These are phyloP conservation scores for Plasmodium chabaudi DNA, from an alignment of 169 alveolate genomes.

Conservation along the genomic window DNA sequence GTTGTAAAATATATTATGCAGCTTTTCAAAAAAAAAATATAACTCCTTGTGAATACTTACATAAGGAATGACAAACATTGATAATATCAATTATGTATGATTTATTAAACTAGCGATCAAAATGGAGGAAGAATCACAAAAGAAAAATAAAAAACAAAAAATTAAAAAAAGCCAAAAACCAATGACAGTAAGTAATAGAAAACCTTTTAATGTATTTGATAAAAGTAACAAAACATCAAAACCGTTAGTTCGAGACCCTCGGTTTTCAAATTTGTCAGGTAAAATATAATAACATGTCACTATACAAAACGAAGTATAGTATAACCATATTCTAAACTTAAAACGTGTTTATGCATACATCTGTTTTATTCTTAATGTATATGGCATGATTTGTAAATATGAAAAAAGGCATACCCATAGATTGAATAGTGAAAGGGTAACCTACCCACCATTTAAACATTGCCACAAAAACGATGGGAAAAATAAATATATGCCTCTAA, in stretches of 20 bases:
- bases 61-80: too few species aligned
- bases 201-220: conserved; percentile 49
- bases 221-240: conserved; percentile 28
- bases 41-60: too few species aligned
- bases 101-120: neutral
- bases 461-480: too few species aligned
- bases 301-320: neutral
- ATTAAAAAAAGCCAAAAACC: conserved; percentile 61
- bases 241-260: conserved; percentile 50
- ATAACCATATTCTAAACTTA: neutral
- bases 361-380: neutral
- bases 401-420: neutral
- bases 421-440: neutral
- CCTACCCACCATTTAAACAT: too few species aligned
- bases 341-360: too few species aligned
- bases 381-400: neutral
- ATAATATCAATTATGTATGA: too few species aligned
- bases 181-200: conserved; percentile 52
- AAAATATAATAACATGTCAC: neutral
- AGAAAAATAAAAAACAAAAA: conserved; percentile 19
- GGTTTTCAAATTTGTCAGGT: conserved; percentile 66
- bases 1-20: too few species aligned
- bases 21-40: too few species aligned
- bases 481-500: neutral
- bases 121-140: conserved; percentile 16